Base-by-base conservation (phyloP, 176 grass and related monocot species). In the Bonia amplexicaulis region DNA sequence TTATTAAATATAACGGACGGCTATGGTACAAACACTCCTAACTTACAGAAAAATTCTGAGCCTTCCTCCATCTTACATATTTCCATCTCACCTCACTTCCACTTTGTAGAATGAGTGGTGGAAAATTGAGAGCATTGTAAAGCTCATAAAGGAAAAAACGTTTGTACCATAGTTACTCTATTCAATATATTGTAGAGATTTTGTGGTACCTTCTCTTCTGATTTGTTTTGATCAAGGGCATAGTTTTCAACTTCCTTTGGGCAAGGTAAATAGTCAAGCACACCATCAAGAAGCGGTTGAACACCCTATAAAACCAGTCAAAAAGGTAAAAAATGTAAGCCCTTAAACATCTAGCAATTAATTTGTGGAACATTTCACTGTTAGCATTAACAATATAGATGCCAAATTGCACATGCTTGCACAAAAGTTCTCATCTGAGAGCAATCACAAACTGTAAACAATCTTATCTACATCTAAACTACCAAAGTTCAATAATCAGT, bases 201-300 rank as follows among this genome's bases (percentile, higher is more conserved):
- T 55, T 27, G 5, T 85, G 16, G 20, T 92, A 98, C 96, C 93
- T 96, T 96, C 78, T 95, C 96, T 90, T 98, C 96, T 13, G 89
- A 93, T 65, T 94, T 98, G 80, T 89, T 92, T 88, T 98, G 96
- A 69, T 98, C 93, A 86, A 98, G 96, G 23, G 96, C 96, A 48
- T 89, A 84, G 78, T 92, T 98, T 70, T 96, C 88, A 77, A 98
- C 93, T 89, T 98, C 91, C 81, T 80, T 78, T 37, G 96, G 93
- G 76, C 85, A 94, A 45, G 96, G 93, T 83, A 98, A 80, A 84
- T 98, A 98, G 81, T 98, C 81, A 64, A 98, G 85, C 52, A 98
- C 96, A 75, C 96, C 96, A 92, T 98, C 88, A 86, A 98, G 89
- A 57, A 98, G 89, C 6, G 86, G 91, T 86, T 98, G 96, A 75